Percentiles rank a stretch among this genome's conserved stretches.
Conservation (phyloP, 2,329 filamentous ascomycete species). For the Cryphonectria nitschkei region DNA sequence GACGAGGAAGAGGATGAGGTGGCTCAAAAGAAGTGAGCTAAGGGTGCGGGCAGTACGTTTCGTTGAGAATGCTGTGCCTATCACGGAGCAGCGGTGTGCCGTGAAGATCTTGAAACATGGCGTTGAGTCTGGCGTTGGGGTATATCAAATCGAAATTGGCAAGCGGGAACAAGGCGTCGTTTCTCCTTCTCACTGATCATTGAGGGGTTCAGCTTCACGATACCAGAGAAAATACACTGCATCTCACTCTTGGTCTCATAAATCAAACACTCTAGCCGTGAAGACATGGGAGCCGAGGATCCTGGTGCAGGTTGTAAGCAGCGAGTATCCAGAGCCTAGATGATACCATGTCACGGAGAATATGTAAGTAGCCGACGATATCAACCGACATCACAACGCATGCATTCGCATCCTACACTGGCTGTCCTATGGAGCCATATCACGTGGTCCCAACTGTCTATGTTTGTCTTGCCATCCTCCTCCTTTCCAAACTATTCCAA, state of each 20-base stretch:
- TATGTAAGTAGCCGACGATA: background rate
- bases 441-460: slow-evolving; percentile 26
- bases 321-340: background rate
- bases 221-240: background rate
- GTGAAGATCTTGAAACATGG: background rate
- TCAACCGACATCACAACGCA: slow-evolving; percentile 21
- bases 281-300: background rate
- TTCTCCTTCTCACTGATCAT: background rate
- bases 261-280: background rate
- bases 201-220: background rate
- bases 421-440: slow-evolving; percentile 28
- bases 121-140: background rate
- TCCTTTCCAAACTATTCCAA: slow-evolving; percentile 55
- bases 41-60: background rate
- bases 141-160: background rate
- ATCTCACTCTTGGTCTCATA: background rate
- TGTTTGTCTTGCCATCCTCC: slow-evolving; percentile 9
- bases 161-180: background rate
- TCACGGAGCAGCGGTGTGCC: background rate
- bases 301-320: background rate
- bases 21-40: slow-evolving; percentile 34
- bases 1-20: slow-evolving; percentile 64
- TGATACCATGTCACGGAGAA: background rate
- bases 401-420: slow-evolving; percentile 33
- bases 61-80: background rate